Base-by-base conservation (phyloP, 352 stramenopile genomes). In the Thalassiosira delicatula region DNA sequence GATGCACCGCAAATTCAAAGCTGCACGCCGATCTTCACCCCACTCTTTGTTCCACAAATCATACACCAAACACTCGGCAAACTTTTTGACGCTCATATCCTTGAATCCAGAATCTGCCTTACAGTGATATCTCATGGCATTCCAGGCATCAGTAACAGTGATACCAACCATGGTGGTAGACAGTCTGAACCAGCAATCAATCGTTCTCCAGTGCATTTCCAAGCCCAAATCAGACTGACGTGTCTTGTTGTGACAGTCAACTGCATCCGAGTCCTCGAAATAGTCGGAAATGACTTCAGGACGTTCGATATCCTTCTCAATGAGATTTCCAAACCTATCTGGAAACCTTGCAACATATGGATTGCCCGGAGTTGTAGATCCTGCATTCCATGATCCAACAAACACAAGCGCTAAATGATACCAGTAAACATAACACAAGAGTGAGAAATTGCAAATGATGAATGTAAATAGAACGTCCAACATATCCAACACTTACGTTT, bases 271-370 rank as follows among this genome's bases (percentile, higher is more conserved):
- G n/a, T n/a, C n/a, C n/a, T n/a, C n/a, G n/a, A n/a, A n/a, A n/a
- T n/a, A n/a, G n/a, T n/a, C n/a, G n/a, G n/a, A n/a, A n/a, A n/a
- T n/a, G n/a, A n/a, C n/a, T n/a, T n/a, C n/a, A n/a, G n/a, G n/a
- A n/a, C n/a, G n/a, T n/a, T n/a, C n/a, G n/a, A 49, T 49, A 49
- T 49, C 37, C 37, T 49, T 49, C 8, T 17, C 8, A 17, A 17
- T 49, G 37, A 49, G 37, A n/a, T 59, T 59, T 59, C 49, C 49
- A n/a, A 21, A n/a, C 27, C 27, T 21, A 59, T 59, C 49, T 17
- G 23, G 35, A 1, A 14, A 83, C 44, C 56, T 63, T 30, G 74
- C 74, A 27, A 76, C 29, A 32, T 83, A 83, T 23, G 74, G 74
- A n/a, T 63, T 17, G 2, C 74, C 74, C 33, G 65, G 65, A 5